These are phyloP conservation scores for Corinectria fuckeliana DNA, from an alignment of 2,329 filamentous ascomycete genomes.

Conservation along the genomic window DNA sequence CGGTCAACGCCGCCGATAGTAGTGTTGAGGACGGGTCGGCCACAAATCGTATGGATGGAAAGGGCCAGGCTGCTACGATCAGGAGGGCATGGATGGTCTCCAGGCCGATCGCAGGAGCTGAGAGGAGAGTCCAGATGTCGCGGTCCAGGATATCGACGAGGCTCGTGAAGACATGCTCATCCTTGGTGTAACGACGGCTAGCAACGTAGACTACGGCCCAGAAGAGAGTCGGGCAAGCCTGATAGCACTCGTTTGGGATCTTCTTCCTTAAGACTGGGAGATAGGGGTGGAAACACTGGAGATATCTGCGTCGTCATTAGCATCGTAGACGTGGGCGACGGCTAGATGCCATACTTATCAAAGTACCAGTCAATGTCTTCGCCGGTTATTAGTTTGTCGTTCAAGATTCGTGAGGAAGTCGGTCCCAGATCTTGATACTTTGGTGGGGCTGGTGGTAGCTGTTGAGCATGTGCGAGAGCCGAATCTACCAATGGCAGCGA, in stretches of 20 bases:
- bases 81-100: constrained; percentile 60
- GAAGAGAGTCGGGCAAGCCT: constrained; percentile 56
- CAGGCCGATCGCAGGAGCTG: constrained; percentile 51
- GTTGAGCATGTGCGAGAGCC: constrained; percentile 8
- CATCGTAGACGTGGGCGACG: not conserved
- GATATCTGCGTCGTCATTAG: constrained; percentile 48
- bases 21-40: constrained; percentile 58
- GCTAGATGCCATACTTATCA: constrained; percentile 49
- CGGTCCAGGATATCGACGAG: constrained; percentile 54
- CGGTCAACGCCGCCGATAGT: constrained; percentile 54
- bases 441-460: constrained; percentile 1
- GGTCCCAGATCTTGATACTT: constrained; percentile 35
- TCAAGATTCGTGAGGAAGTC: constrained; percentile 52
- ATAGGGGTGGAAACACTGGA: constrained; percentile 59
- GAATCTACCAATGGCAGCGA: constrained; percentile 16
- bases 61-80: constrained; percentile 58
- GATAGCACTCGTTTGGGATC: constrained; percentile 59
- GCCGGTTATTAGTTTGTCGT: constrained; percentile 55
- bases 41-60: constrained; percentile 58
- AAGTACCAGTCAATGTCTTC: constrained; percentile 64
- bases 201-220: constrained; percentile 61
- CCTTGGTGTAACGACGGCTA: constrained; percentile 56
- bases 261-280: constrained; percentile 57
- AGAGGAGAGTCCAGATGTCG: constrained; percentile 53
- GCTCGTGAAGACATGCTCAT: constrained; percentile 50